These are phyloP conservation scores for Rosa lucieae DNA, from an alignment of 306 rosid genomes.

Conservation along the genomic window DNA sequence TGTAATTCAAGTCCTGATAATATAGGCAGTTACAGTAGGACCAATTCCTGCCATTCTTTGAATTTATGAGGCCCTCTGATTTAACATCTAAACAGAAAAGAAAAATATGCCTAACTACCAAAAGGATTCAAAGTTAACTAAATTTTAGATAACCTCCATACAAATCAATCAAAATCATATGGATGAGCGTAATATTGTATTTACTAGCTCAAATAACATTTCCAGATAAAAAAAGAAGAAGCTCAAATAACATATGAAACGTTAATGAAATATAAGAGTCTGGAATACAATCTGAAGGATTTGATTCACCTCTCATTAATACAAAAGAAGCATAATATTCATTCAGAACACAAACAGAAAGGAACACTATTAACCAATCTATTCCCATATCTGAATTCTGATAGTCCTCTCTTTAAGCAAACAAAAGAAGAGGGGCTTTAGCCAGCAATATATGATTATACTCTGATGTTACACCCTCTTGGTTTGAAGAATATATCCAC, in stretches of 20 bases:
- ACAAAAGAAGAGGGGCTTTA: background rate
- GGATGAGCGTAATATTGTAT: background rate
- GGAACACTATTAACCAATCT: no score
- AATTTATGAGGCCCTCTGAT: conserved; percentile 3
- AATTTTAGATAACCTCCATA: background rate
- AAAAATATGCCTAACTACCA: background rate
- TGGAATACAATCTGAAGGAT: background rate
- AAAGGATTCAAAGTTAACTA: background rate
- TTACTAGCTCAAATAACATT: background rate
- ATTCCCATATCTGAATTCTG: background rate
- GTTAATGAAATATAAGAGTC: background rate
- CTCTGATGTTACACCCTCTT: background rate
- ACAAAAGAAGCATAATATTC: background rate
- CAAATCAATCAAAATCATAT: background rate
- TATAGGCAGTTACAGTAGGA: conserved; percentile 7
- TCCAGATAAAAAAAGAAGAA: no score
- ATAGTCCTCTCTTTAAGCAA: background rate
- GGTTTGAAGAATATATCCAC: background rate
- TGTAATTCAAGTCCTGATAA: conserved; percentile 18
- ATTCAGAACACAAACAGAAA: background rate
- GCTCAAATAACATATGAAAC: background rate
- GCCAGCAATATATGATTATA: background rate
- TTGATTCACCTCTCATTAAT: background rate
- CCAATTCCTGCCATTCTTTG: background rate
- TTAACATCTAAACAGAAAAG: background rate